Evolutionary conservation across 495 filamentous ascomycete species (phyloP), one percentile per base, ranked within the genome.

Genomic region (Annulohypoxylon bovei): DNA sequence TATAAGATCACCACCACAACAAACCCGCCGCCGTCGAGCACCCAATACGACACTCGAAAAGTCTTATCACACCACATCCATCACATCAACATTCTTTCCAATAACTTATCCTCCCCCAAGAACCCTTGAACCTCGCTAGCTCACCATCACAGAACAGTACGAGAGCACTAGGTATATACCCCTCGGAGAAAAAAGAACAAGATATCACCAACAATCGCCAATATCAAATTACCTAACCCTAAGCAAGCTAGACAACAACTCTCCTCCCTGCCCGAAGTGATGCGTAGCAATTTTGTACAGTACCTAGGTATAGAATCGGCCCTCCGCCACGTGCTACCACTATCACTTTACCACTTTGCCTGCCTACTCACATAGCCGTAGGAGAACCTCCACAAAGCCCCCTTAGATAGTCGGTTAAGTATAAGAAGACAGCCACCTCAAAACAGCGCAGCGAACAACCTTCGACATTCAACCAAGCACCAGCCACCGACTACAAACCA

Each of bases 281-380:
- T 18, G 42, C 53, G 28, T 61, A 60, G 56, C 56, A 61, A 60
- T 60, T 61, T 65, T 61, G 55, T 61, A 65, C 53, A 57, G 49
- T 33, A 33, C 25, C 49, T 33, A 53, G 49, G 49, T 53, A 35
- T 33, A 53, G 47, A 25, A 39, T 56, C 16, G 22, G 22, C 30
- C 32, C 18, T 27, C 32, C 18, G 0, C 50, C 27, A n/a, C n/a
- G n/a, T n/a, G n/a, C n/a, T n/a, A n/a, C n/a, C n/a, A n/a, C n/a
- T n/a, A n/a, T n/a, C n/a, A n/a, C n/a, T n/a, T n/a, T n/a, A n/a
- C 50, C n/a, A 20, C 50, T 3, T 18, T 7, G 30, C 27, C n/a
- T 18, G 6, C 23, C 3, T 50, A 50, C 28, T 16, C 30, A 20
- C 20, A 16, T 30, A 47, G 20, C 23, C 46, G 39, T 18, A 7